A percentile compares a stretch with the other conserved stretches of the same genome.
phyloP scores from a whole-genome alignment of 306 rosid species.

The Vigna reflexopilosa region DNA sequence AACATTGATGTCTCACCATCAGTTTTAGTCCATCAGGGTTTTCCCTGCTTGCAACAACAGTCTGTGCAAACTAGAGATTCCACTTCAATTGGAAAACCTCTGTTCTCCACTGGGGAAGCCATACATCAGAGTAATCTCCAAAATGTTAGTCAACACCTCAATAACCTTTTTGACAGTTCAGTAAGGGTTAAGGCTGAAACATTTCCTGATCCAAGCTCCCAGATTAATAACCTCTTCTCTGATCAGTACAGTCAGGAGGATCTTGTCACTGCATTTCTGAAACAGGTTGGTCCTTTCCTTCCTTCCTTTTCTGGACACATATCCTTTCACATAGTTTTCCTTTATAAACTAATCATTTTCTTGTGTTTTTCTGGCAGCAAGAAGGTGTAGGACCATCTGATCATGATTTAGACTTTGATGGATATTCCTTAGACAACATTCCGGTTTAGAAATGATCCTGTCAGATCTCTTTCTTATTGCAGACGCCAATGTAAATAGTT shows the following conservation, averaged over 20 bases:
- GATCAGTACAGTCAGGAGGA: constrained; percentile 87
- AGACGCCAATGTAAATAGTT: constrained; percentile 67
- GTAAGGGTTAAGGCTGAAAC: constrained; percentile 70
- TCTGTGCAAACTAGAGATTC: constrained; percentile 57
- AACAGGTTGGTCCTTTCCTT: constrained; percentile 72
- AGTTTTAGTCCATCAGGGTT: constrained; percentile 65
- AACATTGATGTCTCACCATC: constrained; percentile 66
- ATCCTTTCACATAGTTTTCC: constrained; percentile 6
- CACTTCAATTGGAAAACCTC: constrained; percentile 53
- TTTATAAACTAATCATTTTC: constrained; percentile 7
- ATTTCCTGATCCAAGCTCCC: constrained; percentile 49
- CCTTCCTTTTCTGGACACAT: constrained; percentile 5
- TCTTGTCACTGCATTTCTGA: constrained; percentile 88
- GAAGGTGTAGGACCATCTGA: constrained; percentile 66
- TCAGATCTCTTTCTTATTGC: constrained; percentile 49
- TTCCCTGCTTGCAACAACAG: constrained; percentile 73
- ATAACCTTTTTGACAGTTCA: constrained; percentile 55
- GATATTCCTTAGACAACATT: constrained; percentile 82
- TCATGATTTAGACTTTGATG: constrained; percentile 84
- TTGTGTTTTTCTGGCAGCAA: constrained; percentile 60
- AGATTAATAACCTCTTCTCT: constrained; percentile 51
- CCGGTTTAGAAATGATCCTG: constrained; percentile 60
- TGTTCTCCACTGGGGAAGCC: constrained; percentile 59
- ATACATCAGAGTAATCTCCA: constrained; percentile 56
- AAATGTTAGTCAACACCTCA: constrained; percentile 56